phyloP scores from a whole-genome alignment of 2,329 filamentous ascomycete species.

The Didymella sp. region DNA sequence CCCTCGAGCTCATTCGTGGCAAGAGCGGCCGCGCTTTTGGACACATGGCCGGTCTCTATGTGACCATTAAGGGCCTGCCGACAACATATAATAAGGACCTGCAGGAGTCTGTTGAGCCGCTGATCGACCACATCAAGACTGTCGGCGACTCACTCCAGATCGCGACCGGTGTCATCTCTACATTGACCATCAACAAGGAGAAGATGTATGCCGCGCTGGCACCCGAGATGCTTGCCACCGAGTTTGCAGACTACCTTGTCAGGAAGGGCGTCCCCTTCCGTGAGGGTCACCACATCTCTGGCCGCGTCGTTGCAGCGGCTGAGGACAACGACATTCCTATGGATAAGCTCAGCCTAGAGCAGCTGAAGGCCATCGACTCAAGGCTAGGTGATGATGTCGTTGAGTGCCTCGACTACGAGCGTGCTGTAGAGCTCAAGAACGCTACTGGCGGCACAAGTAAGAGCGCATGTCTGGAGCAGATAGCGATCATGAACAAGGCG shows the following conservation, averaged over 20 bases:
- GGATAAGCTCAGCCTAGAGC: constrained; percentile 70
- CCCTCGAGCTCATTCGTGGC: constrained; percentile 76
- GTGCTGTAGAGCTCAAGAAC: constrained; percentile 78
- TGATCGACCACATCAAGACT: constrained; percentile 84
- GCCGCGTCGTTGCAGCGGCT: constrained; percentile 73
- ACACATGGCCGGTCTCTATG: constrained; percentile 81
- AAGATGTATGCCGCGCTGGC: constrained; percentile 82
- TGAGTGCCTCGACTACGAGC: constrained; percentile 79
- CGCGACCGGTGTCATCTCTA: constrained; percentile 79
- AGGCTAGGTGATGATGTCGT: constrained; percentile 76
- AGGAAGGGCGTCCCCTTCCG: constrained; percentile 76
- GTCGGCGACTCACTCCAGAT: constrained; percentile 82
- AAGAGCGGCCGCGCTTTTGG: constrained; percentile 80
- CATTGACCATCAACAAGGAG: constrained; percentile 71
- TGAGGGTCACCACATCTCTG: constrained; percentile 80
- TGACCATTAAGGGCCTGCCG: constrained; percentile 76
- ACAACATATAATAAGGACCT: constrained; percentile 90
- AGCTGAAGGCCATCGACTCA: constrained; percentile 71
- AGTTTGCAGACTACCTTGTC: constrained; percentile 70
- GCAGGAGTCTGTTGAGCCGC: constrained; percentile 86
- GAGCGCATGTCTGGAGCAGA: constrained; percentile 69
- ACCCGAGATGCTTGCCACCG: constrained; percentile 81
- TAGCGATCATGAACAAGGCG: constrained; percentile 59
- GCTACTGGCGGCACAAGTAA: constrained; percentile 81
- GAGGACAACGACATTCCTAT: constrained; percentile 72